phyloP scores from a whole-genome alignment of 2,329 filamentous ascomycete genomes.

The Talaromyces atroroseus region DNA sequence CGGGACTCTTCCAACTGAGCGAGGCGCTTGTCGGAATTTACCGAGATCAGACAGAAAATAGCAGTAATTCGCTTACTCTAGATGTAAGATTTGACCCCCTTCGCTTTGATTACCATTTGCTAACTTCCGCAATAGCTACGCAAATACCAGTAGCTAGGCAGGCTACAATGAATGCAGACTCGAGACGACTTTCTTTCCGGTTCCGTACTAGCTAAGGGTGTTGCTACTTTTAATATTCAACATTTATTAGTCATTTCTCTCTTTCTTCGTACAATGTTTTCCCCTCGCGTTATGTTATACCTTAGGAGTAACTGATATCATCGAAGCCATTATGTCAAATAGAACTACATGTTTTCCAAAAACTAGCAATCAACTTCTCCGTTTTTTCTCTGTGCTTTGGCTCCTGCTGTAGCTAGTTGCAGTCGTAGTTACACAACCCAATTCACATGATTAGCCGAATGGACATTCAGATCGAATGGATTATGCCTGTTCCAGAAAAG shows the following conservation, averaged over 20 bases:
- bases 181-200: not conserved
- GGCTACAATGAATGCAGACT: not conserved
- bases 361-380: not conserved
- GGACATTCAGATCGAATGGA: not conserved
- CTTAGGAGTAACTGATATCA: not conserved
- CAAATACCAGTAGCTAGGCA: conserved; percentile 25
- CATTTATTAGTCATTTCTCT: not conserved
- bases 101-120: not conserved
- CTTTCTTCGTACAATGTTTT: not conserved
- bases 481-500: not conserved
- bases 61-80: conserved; percentile 81
- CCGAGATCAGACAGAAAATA: conserved; percentile 89
- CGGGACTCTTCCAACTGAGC: conserved; percentile 90
- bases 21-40: conserved; percentile 95
- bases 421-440: not conserved
- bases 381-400: not conserved
- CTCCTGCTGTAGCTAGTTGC: not conserved
- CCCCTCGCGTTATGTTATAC: not conserved
- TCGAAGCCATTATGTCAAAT: not conserved
- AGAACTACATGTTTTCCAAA: too few species aligned
- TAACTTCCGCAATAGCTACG: conserved; percentile 24
- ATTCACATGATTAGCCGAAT: not conserved
- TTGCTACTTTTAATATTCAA: not conserved
- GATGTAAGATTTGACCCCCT: conserved; percentile 63
- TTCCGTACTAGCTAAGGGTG: not conserved